Evolutionary conservation across 371 early-diverging fungal species (phyloP), one percentile per base, ranked within the genome.

Genomic region (Apophysomyces ossiformis): DNA sequence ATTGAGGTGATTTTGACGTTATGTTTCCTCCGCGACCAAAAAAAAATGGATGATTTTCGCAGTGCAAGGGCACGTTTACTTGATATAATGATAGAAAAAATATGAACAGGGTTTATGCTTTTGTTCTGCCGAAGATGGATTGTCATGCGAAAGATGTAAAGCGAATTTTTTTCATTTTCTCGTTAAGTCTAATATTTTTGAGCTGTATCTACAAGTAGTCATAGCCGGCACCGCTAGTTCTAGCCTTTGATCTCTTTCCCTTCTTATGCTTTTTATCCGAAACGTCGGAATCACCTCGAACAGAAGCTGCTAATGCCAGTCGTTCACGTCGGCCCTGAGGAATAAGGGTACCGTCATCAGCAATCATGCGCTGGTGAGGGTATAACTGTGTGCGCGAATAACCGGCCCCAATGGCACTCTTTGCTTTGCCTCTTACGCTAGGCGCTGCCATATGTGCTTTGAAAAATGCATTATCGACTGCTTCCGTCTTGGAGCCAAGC

Each of bases 231-330:
- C 88, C 90, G 65, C 87, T 85, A 68, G 90, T 87, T 70, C 82
- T 78, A 75, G 91, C 90, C 56, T 87, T 88, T 41, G 91, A 79
- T 77, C 90, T 91, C 78, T 86, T 92, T 54, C 90, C 93, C 86
- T 95, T 95, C 84, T 92, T 91, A 68, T 84, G 88, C 82, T 92
- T 92, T 70, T 89, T 88, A 60, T 71, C 72, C 7, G 58, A 65
- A 36, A 59, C 57, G 16, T 60, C 57, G 16, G 21, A 16, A 50
- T 50, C 54, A 37, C 69, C 77, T 13, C 64, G 67, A 45, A 70
- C 77, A 18, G 71, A 78, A 32, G 74, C 70, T 0, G 76, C 77
- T 64, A 78, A 71, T 32, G 84, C 84, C 62, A 81, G 50, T n/a
- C 81, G 69, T 44, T 77, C 76, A 46, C 78, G 77, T 67, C 84